Conservation (phyloP, 129 eudicot genomes). For the Daucus carota region DNA sequence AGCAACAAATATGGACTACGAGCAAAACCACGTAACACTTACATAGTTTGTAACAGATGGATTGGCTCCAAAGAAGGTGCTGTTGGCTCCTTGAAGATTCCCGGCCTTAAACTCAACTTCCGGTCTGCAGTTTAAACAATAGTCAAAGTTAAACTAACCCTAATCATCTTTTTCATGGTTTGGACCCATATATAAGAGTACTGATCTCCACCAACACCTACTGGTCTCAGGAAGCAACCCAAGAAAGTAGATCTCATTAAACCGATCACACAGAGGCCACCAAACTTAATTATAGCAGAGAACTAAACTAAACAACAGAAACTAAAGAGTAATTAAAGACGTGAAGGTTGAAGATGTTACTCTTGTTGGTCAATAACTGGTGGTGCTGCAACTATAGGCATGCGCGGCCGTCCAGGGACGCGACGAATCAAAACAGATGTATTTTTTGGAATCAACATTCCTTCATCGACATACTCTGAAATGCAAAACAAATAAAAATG, state of each 20-base stretch:
- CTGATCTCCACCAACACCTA: constrained; percentile 14
- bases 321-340: constrained; percentile 8
- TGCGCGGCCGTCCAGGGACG: constrained; percentile 93
- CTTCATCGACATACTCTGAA: constrained; percentile 95
- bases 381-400: constrained; percentile 86
- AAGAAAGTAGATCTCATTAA: constrained; percentile 16
- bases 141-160: constrained; percentile 24
- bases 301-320: constrained; percentile 4
- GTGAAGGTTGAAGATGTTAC: constrained; percentile 58
- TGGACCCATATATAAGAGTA: constrained; percentile 1
- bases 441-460: constrained; percentile 82
- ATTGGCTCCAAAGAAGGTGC: constrained; percentile 48
- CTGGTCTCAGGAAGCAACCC: constrained; percentile 17
- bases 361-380: constrained; percentile 55
- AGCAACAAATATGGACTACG: background rate
- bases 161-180: constrained; percentile 1
- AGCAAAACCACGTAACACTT: constrained; percentile 22
- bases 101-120: constrained; percentile 39
- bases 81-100: constrained; percentile 43
- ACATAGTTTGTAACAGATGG: constrained; percentile 49
- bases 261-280: constrained; percentile 19
- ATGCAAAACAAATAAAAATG: constrained; percentile 32
- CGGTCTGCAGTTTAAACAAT: constrained; percentile 50
- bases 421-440: constrained; percentile 94
- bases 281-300: background rate